Base-by-base conservation (phyloP, 2,329 filamentous ascomycete species). In the Xylariales sp. region DNA sequence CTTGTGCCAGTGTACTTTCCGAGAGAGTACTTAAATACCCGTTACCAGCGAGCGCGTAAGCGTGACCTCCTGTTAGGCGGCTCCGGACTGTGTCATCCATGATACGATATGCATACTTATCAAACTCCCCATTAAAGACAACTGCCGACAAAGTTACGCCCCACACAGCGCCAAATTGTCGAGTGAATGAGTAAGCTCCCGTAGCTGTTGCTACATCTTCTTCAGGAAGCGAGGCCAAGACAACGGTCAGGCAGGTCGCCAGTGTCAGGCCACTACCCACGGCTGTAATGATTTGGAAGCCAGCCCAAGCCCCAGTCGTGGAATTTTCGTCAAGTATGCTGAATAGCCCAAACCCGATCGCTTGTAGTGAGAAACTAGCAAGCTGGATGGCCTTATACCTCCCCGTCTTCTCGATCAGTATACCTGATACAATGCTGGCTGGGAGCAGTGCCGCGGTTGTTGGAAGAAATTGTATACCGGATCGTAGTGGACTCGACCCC, bases 141-240 rank as follows among this genome's bases (percentile, higher is more conserved):
- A 57, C 52, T 0, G 54, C 57, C 1, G 60, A 60, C 7, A 71
- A 57, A 0, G 62, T 58, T 1, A 69, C 60, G 13, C 67, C 67
- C 41, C 69, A 59, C 5, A 66, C 58, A 18, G 55, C 50, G 19
- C 33, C 33, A 4, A 35, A 25, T 4, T 14, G 5, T 13, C 33
- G 33, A 5, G 27, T 5, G n/a, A 35, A 35, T 15, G 33, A 11
- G 17, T 10, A 27, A 8, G 16, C 8, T 4, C 12, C 19, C 5
- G 33, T 35, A 4, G 33, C 19, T 16, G 12, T 10, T 6, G 33
- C 33, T 3, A 27, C 23, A 15, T 67, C 59, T 0, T 29, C 25
- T 17, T 63, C 58, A 1, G 43, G 11, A 2, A 60, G 38, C 0
- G 47, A 27, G 1, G 61, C 63, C 42, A 65, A 62, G 28, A 63